Evolutionary conservation across 2,329 filamentous ascomycete species (phyloP).

Genomic region (Colletotrichum sp.): DNA sequence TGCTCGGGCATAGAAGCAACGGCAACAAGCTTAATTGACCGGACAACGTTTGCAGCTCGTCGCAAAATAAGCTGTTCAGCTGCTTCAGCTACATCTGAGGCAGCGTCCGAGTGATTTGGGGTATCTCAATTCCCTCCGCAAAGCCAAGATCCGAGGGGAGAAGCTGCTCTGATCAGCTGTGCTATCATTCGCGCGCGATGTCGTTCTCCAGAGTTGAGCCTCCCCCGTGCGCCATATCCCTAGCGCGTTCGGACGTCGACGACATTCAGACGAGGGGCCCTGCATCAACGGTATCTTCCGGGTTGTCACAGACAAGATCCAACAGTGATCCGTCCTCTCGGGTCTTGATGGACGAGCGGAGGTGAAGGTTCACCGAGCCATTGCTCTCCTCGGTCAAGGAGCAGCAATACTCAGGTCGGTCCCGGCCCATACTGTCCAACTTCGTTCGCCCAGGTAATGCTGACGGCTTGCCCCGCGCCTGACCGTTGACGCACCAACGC

Average conservation of each 20-base stretch:
- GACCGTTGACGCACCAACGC: background rate
- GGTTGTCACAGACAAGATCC: background rate
- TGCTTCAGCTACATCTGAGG: background rate
- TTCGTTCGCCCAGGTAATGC: background rate
- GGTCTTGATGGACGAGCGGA: background rate
- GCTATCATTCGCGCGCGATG: background rate
- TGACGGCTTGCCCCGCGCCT: background rate
- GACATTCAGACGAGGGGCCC: background rate
- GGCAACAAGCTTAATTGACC: background rate
- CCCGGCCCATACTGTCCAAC: background rate
- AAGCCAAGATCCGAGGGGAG: background rate
- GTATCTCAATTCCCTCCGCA: background rate
- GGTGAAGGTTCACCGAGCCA: background rate
- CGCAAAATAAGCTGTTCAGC: background rate
- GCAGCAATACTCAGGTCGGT: background rate
- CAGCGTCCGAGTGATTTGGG: background rate
- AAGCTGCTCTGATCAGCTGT: background rate
- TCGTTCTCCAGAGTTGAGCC: background rate
- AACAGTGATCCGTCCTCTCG: background rate
- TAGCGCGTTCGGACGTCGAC: background rate
- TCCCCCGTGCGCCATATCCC: background rate
- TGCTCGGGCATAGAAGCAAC: background rate
- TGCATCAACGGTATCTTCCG: background rate
- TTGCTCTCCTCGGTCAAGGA: background rate
- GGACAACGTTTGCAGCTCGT: background rate